Base-by-base conservation (phyloP, 768 basidiomycete genomes). In the Coprinellus aureogranulatus region DNA sequence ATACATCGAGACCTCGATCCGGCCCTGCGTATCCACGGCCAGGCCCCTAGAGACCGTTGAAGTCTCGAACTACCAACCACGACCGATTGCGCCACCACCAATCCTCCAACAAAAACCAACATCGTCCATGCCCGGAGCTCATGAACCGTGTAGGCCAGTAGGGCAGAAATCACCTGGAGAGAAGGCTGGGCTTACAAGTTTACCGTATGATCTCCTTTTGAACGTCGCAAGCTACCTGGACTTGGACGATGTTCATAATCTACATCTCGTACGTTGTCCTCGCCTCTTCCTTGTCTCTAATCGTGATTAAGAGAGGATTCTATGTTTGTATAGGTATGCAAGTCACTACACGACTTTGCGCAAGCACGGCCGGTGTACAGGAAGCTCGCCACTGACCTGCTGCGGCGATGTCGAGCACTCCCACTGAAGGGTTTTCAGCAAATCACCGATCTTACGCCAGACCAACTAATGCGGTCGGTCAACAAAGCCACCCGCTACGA, bases 131-230 rank as follows among this genome's bases (percentile, higher is more conserved):
- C 34, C 6, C 34, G 34, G 34, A 34, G 6, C 14, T 14, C 34
- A 34, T 6, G 34, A 34, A 6, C 8, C 14, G 34, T 34, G 6
- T 14, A 34, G 14, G 14, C 8, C 34, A 34, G 8, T 34, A 6
- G 34, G 34, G 6, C 34, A 34, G 34, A 34, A 14, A 14, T 34
- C 34, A 6, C 34, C 34, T 14, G 34, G 34, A 34, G 34, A 34
- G 34, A 40, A 53, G 52, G 18, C 34, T 11, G 28, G 31, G 11
- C 16, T 30, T 52, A 30, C 30, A 18, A 48, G 46, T 48, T 74
- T 90, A 20, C 88, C 88, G 0, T 88, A 88, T 69, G 88, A 90
- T 73, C 74, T 89, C 20, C 67, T 90, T 44, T 78, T 89, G 55
- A 85, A 86, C 72, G 81, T 90, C 67, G 81, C 85, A 4, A 78